Evolutionary conservation across 768 basidiomycete genomes (phyloP), one percentile per base, ranked within the genome.

Genomic region (Pleurotus eryngii): DNA sequence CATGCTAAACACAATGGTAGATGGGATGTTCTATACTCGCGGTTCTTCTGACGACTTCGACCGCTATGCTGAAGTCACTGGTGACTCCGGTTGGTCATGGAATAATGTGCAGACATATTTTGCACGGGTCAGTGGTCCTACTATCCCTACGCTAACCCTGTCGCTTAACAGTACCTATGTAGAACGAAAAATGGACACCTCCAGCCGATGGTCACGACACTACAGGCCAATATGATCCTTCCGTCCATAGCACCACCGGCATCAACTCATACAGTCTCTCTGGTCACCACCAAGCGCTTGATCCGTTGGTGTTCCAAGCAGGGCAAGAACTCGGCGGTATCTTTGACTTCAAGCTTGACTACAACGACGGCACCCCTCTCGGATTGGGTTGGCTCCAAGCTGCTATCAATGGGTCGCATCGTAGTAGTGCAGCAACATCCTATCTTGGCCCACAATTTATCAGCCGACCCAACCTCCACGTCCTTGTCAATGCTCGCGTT

Each of bases 71-170:
- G 38, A 22, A 0, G 45, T 68, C 37, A 63, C 69, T 3, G 67
- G 63, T 1, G 70, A 71, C 49, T 30, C 35, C n/a, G 70, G 69
- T 12, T 71, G 70, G 70, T 67, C 66, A 30, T 71, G 70, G 70
- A 57, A 69, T 27, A 61, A 35, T 11, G 37, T 71, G 2, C 53
- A 60, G 20, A 63, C 61, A 12, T 70, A 69, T 51, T 60, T 69
- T 42, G 49, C 46, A n/a, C 68, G 65, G 56, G 69, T 69, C 30
- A 35, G 30, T 11, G 1, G 30, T 17, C 0, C 27, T 30, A 11
- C 9, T 50, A 35, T 3, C 3, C 2, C 57, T 43, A 8, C 3
- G 11, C 20, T 6, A 5, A 35, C 15, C 6, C 18, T 14, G 5
- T 26, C 7, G 0, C 7, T 17, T 50, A 56, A 39, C 47, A 5